A percentile compares a stretch with the other conserved stretches of the same genome.
phyloP scores from a whole-genome alignment of 2,329 filamentous ascomycete species.

The Lachnellula hyalina region DNA sequence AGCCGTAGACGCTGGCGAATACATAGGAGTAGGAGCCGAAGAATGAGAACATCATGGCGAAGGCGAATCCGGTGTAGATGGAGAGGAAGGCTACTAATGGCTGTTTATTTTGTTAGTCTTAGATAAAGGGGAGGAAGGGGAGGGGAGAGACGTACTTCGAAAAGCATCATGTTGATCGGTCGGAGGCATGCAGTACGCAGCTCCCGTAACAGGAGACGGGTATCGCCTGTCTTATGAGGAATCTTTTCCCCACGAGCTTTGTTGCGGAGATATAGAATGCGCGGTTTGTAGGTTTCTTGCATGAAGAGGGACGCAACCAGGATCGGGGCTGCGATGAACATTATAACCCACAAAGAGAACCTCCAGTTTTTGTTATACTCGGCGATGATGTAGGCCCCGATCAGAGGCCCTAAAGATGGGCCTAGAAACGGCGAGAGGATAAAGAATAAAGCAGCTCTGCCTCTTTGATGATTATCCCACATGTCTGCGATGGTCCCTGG shows the following conservation, averaged over 20 bases:
- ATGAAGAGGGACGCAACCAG: slow-evolving; percentile 38
- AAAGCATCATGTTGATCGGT: slow-evolving; percentile 53
- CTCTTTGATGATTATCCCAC: slow-evolving; percentile 35
- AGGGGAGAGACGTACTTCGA: slow-evolving; percentile 42
- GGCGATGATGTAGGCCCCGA: slow-evolving; percentile 29
- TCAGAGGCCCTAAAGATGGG: slow-evolving; percentile 22
- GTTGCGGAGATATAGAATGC: slow-evolving; percentile 18
- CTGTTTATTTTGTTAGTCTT: slow-evolving; percentile 43
- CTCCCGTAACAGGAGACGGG: slow-evolving; percentile 16
- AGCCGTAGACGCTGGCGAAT: slow-evolving; percentile 41
- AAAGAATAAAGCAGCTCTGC: slow-evolving; percentile 20
- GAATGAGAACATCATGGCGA: slow-evolving; percentile 50
- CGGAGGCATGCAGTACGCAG: slow-evolving; percentile 33
- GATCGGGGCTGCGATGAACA: slow-evolving; percentile 30
- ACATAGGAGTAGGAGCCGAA: slow-evolving; percentile 50
- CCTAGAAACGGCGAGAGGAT: slow-evolving; percentile 26
- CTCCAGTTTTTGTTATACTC: slow-evolving; percentile 25
- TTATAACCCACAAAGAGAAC: slow-evolving; percentile 22
- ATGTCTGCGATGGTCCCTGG: slow-evolving; percentile 42
- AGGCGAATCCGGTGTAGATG: slow-evolving; percentile 46
- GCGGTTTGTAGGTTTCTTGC: slow-evolving; percentile 27
- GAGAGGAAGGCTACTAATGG: slow-evolving; percentile 46
- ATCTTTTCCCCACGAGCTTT: slow-evolving; percentile 31
- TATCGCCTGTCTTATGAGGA: slow-evolving; percentile 14
- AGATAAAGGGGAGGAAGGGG: slow-evolving; percentile 4